phyloP scores from a whole-genome alignment of 2,329 filamentous ascomycete genomes.

The Colletotrichum navitas region DNA sequence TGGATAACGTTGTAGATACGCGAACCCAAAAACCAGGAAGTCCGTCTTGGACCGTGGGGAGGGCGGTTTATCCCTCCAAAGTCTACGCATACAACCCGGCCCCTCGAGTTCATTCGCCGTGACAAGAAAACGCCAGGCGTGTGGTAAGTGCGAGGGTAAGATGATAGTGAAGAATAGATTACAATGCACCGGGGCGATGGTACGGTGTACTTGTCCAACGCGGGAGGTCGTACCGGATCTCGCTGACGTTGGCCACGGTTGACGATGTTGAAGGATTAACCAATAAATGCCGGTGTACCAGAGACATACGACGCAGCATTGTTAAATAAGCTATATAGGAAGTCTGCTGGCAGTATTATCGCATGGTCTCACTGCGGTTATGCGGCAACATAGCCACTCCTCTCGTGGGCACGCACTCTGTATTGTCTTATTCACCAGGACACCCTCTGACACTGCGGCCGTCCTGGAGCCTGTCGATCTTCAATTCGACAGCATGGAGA shows the following conservation, averaged over 20 bases:
- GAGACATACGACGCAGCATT: background rate
- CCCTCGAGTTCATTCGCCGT: background rate
- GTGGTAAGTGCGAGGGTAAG: background rate
- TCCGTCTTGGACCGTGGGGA: background rate
- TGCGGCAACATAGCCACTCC: constrained; percentile 1
- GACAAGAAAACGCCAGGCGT: background rate
- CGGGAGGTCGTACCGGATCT: background rate
- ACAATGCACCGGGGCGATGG: too few species aligned
- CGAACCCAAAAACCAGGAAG: too few species aligned
- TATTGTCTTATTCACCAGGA: background rate
- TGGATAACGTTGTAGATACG: background rate
- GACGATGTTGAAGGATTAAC: background rate
- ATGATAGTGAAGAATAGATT: background rate
- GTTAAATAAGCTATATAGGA: too few species aligned
- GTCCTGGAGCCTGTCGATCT: background rate
- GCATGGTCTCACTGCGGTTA: constrained; percentile 11
- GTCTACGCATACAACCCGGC: too few species aligned
- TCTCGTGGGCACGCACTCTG: background rate
- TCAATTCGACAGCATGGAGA: background rate
- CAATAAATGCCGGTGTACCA: background rate
- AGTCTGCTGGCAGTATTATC: background rate
- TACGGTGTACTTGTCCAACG: background rate
- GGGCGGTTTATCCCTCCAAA: background rate
- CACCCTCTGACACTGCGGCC: background rate
- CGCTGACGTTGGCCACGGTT: background rate